A percentile compares a stretch with the other conserved stretches of the same genome.
Evolutionary conservation across 805 yeast genomes (phyloP).

Genomic region (Komagataella pseudopastoris): DNA sequence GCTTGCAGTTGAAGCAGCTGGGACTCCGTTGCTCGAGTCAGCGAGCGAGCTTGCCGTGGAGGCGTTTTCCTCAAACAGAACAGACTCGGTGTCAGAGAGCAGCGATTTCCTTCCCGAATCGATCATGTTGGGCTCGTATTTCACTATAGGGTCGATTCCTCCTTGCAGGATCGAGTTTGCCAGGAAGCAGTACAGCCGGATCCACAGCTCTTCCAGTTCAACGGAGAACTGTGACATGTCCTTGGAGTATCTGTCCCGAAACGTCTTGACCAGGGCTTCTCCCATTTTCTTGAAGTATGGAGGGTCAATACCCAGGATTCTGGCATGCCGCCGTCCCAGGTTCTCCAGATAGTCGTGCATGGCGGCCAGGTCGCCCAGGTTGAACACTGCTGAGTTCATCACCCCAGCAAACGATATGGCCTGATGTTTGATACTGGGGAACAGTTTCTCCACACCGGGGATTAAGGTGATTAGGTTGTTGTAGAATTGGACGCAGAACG

Average conservation of each 20-base stretch:
- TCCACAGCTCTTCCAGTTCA: conserved; percentile 59
- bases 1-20: background rate
- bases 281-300: conserved; percentile 63
- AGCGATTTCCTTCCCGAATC: background rate
- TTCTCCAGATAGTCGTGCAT: conserved; percentile 47
- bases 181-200: conserved; percentile 51
- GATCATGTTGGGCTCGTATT: conserved; percentile 7
- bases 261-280: conserved; percentile 52
- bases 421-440: conserved; percentile 69
- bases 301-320: conserved; percentile 63
- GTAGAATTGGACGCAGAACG: conserved; percentile 69
- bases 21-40: background rate
- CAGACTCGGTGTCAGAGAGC: background rate
- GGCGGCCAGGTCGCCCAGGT: conserved; percentile 42
- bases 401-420: conserved; percentile 75
- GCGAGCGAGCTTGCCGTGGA: background rate
- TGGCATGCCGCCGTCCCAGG: conserved; percentile 62
- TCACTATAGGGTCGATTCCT: conserved; percentile 36
- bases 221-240: conserved; percentile 28
- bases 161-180: conserved; percentile 55
- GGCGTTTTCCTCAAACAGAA: background rate
- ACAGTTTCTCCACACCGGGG: conserved; percentile 45
- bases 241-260: conserved; percentile 42
- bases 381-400: conserved; percentile 49
- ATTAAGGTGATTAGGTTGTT: conserved; percentile 50